Evolutionary conservation across 1,284 basidiomycete genomes (phyloP), one percentile per base, ranked within the genome.

Genomic region (Inonotus hispidus): DNA sequence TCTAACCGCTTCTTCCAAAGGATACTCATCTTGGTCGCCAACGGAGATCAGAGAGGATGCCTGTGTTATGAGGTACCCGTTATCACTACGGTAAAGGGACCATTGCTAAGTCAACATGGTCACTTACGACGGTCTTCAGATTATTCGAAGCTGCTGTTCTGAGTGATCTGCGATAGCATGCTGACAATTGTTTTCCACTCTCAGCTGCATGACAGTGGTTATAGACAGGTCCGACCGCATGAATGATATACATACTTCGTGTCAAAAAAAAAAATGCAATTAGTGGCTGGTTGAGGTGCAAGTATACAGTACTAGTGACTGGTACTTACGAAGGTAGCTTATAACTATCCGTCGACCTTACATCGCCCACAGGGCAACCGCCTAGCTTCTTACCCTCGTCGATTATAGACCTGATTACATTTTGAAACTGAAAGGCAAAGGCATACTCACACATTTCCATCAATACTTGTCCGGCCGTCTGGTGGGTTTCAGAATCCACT

Each of bases 211-310:
- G 69, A 0, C 66, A 64, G 0, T 66, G 59, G 0, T 76, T 77
- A 70, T 93, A 95, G 1, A 94, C 72, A 0, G 93, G 94, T 13
- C 95, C 95, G 23, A 97, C 95, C 1, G 95, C 88, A 69, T 98
- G 60, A 16, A 58, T 58, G 59, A 98, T 78, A 64, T 87, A 79
- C 60, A 64, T 87, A 79, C 60, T 82, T 83, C n/a, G 88, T 82
- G 75, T 32, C 32, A 52, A 35, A 16, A 8, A 5, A 29, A 35
- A 52, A 27, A 14, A 23, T 25, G 25, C 8, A 32, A 32, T 32
- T 32, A 32, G 32, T 32, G 32, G 21, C 13, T 68, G 11, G 6
- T n/a, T 43, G 41, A 19, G 23, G 45, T 41, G 39, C 38, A 23
- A 23, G 21, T 62, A 59, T 19, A 32, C n/a, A 13, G 14, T 35